Percentiles rank a stretch among this genome's conserved stretches.
These are phyloP conservation scores for Penicillium sp. DNA, from an alignment of 2,329 filamentous ascomycete genomes.

Conservation along the genomic window DNA sequence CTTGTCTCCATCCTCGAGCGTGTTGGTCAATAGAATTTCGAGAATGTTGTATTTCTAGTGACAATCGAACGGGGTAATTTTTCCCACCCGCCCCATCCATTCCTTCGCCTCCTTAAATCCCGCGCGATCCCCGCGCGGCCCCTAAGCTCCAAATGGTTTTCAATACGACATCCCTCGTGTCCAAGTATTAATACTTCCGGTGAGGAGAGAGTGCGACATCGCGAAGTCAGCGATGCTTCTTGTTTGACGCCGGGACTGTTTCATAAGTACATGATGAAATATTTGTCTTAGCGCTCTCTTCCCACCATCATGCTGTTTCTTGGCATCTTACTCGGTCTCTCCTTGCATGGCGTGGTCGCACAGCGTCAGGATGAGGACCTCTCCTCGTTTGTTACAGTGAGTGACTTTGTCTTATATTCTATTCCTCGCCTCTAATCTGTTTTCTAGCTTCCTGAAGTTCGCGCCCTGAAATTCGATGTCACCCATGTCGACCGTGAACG, in stretches of 20 bases:
- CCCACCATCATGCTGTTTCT: slow-evolving; percentile 5
- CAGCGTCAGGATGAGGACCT: slow-evolving; percentile 18
- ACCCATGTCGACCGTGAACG: slow-evolving; percentile 25
- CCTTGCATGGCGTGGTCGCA: slow-evolving; percentile 8
- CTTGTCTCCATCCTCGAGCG: neutral
- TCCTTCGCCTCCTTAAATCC: slow-evolving; percentile 4
- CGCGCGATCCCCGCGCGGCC: neutral
- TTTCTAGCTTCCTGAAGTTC: slow-evolving; percentile 24
- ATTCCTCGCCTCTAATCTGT: neutral
- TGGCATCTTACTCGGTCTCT: slow-evolving; percentile 6
- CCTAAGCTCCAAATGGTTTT: slow-evolving; percentile 3
- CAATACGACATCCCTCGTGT: slow-evolving; percentile 14
- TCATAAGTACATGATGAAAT: neutral
- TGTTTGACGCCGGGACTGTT: neutral
- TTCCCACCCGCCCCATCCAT: neutral
- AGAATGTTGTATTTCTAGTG: neutral
- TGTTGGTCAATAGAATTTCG: neutral
- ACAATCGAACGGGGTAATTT: neutral
- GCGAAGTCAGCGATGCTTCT: neutral
- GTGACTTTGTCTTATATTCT: neutral
- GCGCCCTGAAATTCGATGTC: slow-evolving; percentile 28
- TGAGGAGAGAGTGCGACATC: no score
- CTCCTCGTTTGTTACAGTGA: slow-evolving; percentile 23
- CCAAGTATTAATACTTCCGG: neutral
- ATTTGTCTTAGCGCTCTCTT: neutral